Evolutionary conservation across 2,329 filamentous ascomycete species (phyloP).

Genomic region (Aspergillus quadricinctus): DNA sequence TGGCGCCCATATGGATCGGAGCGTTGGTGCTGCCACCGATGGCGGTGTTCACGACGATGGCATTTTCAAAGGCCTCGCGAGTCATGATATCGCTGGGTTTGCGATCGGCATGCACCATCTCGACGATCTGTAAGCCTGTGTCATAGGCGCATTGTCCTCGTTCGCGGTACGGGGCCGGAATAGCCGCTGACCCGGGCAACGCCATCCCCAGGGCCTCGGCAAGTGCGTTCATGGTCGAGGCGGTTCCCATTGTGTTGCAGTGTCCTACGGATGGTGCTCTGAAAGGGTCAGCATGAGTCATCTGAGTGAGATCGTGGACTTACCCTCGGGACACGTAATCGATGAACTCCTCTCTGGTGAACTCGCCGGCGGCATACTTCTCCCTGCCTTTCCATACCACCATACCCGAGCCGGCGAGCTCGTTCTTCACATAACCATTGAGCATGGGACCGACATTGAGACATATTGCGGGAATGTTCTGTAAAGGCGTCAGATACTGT

Average conservation of each 20-base stretch:
- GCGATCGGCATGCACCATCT: constrained; percentile 47
- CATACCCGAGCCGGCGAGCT: constrained; percentile 44
- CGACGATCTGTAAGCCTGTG: constrained; percentile 48
- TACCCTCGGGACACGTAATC: constrained; percentile 45
- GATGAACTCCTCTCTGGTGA: constrained; percentile 42
- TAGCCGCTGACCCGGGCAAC: constrained; percentile 48
- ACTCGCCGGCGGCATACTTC: constrained; percentile 45
- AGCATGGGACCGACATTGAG: constrained; percentile 53
- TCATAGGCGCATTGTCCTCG: constrained; percentile 47
- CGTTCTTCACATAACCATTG: constrained; percentile 44
- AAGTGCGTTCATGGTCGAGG: constrained; percentile 51
- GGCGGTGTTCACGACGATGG: constrained; percentile 51
- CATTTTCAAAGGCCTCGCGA: constrained; percentile 53
- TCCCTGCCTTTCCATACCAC: constrained; percentile 50
- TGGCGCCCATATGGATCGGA: constrained; percentile 53
- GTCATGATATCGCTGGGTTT: constrained; percentile 55
- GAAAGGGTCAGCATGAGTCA: not conserved
- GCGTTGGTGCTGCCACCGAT: constrained; percentile 57
- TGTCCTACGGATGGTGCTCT: constrained; percentile 47
- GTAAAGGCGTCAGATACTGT: constrained; percentile 4
- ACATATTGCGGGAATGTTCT: constrained; percentile 50
- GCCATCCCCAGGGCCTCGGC: constrained; percentile 52
- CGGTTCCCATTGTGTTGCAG: constrained; percentile 54
- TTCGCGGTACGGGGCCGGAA: constrained; percentile 50
- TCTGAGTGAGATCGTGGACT: constrained; percentile 3